Base-by-base conservation (phyloP, 1,284 basidiomycete species). In the Kalmanozyma brasiliensis region DNA sequence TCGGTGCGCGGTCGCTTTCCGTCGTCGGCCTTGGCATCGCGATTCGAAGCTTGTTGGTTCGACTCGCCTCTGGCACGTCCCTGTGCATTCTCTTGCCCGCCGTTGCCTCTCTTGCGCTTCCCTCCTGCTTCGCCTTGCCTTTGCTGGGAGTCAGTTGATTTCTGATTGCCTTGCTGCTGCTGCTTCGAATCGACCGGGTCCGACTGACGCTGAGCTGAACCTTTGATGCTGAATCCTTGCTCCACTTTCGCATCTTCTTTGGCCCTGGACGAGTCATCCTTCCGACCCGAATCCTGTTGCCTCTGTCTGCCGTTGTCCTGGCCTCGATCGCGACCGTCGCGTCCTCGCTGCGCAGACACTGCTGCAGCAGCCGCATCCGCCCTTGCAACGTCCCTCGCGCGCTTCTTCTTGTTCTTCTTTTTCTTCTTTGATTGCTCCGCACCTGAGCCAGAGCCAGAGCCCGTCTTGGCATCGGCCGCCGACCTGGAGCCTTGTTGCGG, bases 151-250 rank as follows among this genome's bases (percentile, higher is more conserved):
- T 16, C 42, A 16, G 36, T 36, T 3, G 49, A 37, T 1, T 34
- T 41, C 47, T 40, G 30, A n/a, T 34, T 14, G 16, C 14, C 22
- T 22, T 35, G 24, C 51, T 52, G 24, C 19, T 33, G 10, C 24
- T 2, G 14, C 22, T 53, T 46, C 26, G 59, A 20, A 16, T 37
- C 37, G 4, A 20, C 22, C 4, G 62, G 51, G 19, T 56, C 56
- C 2, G 48, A 30, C 13, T 48, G 51, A 5, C 65, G 58, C 55
- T 63, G 65, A 9, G 65, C 65, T 16, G 53, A 33, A 8, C 65
- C 65, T 29, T 68, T 68, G 55, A 68, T 68, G 46, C 65, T 68
- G 23, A 68, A 46, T 0, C 65, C 65, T 17, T 68, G 65, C 10
- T 47, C 32, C 9, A 1, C 38, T 14, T n/a, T n/a, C n/a, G n/a